Evolutionary conservation across 768 basidiomycete species (phyloP), one percentile per base, ranked within the genome.

Genomic region (Piloderma croceum): DNA sequence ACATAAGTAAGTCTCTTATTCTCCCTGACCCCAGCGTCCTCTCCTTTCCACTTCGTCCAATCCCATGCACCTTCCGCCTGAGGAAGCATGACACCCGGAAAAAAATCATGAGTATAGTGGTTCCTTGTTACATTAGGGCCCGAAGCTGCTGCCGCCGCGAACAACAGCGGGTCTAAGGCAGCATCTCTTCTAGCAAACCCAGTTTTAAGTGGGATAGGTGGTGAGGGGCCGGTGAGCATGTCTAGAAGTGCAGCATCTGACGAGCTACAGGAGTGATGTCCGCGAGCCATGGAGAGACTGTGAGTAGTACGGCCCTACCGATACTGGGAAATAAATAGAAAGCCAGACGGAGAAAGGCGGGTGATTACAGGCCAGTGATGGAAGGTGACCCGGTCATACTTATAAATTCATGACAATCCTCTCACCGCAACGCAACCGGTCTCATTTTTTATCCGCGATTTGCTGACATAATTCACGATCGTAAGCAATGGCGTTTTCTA

Each of bases 101-200:
- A 80, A 60, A 83, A 79, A 51, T 84, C 83, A 58, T 93, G 90
- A 36, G 81, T 74, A 54, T 85, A 88, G 58, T 93, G 90, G 52
- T 91, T 88, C 33, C 87, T 74, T 27, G 90, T 91, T 41, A 85
- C 72, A 46, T 87, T 76, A 7, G 85, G 83, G 4, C 80, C 81
- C 1, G 84, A 81, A 1, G 84, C 80, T 7, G 75, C 71, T 5
- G 80, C 86, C 1, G 83, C 83, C 21, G 85, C 87, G 40, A 91
- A 74, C 39, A 91, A 67, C 5, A 91, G 67, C 15, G 88, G 83
- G 54, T 91, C 88, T 29, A 91, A 71, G 0, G 77, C 74, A 5
- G 83, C 79, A 58, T 90, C 85, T 31, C 83, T 70, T 33, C 81
- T 69, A 27, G 73, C 65, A 50, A 81, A 71, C 21, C 56, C 50